Evolutionary conservation across 164 flowering plant genomes (phyloP).

Genomic region (Pachysandra terminalis): DNA sequence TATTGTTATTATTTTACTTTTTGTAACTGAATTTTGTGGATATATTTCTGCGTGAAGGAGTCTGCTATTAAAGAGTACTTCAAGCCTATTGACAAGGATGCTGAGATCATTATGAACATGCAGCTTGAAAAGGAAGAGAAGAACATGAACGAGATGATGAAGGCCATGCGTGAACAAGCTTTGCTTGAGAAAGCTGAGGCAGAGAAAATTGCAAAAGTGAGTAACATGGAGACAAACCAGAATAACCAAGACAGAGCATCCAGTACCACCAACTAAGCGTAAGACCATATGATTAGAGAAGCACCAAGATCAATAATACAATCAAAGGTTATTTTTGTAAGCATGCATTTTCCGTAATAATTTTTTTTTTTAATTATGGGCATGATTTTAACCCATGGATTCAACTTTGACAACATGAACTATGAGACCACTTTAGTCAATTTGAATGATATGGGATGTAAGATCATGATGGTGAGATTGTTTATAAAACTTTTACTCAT

Average conservation of each 20-base stretch:
- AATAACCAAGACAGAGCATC: conserved; percentile 10
- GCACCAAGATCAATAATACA: too few relatives aligned
- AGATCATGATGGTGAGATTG: too few relatives aligned
- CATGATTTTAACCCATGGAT: too few relatives aligned
- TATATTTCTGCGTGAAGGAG: conserved; percentile 41
- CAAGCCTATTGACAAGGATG: conserved; percentile 74
- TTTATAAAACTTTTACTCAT: too few relatives aligned
- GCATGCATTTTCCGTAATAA: too few relatives aligned
- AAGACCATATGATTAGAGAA: too few relatives aligned
- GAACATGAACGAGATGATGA: conserved; percentile 49
- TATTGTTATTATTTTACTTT: not conserved
- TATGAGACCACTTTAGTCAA: too few relatives aligned
- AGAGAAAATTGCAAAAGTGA: conserved; percentile 8
- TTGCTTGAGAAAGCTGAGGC: conserved; percentile 19
- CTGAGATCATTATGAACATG: conserved; percentile 53
- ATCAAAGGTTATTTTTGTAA: too few relatives aligned
- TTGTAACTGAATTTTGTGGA: not conserved
- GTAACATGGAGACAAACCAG: conserved; percentile 7
- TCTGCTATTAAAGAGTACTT: conserved; percentile 69
- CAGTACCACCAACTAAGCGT: not conserved
- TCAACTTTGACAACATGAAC: too few relatives aligned
- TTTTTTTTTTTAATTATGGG: too few relatives aligned
- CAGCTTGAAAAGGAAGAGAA: conserved; percentile 68
- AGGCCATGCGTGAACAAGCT: conserved; percentile 52
- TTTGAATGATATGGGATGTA: too few relatives aligned